A percentile compares a stretch with the other conserved stretches of the same genome.
phyloP scores from a whole-genome alignment of 2,329 filamentous ascomycete species.

The Colletotrichum acutatum region DNA sequence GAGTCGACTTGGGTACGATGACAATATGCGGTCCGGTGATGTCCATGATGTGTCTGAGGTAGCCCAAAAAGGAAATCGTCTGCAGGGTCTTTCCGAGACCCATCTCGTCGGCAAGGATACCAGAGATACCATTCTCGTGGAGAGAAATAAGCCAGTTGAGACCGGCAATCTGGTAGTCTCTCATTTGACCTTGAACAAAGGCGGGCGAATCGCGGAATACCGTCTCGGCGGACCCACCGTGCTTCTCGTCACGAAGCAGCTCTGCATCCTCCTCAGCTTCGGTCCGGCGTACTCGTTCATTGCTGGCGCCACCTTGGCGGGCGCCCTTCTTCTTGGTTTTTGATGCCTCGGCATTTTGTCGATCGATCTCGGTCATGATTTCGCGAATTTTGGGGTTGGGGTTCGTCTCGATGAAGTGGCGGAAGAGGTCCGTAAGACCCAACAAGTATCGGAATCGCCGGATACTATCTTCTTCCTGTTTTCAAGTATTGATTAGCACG shows the following conservation, averaged over 20 bases:
- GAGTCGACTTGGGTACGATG: constrained; percentile 93
- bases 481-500: neutral
- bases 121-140: constrained; percentile 98
- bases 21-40: constrained; percentile 93
- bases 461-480: constrained; percentile 93
- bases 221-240: constrained; percentile 84
- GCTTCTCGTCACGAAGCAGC: constrained; percentile 85
- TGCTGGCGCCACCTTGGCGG: constrained; percentile 86
- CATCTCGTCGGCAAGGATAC: constrained; percentile 98
- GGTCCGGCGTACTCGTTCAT: constrained; percentile 84
- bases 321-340: constrained; percentile 78
- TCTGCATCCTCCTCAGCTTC: constrained; percentile 99
- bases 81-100: constrained; percentile 97
- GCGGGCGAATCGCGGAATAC: constrained; percentile 93
- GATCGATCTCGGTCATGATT: constrained; percentile 93
- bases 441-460: constrained; percentile 94
- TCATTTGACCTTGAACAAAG: constrained; percentile 91
- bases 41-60: constrained; percentile 88
- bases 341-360: constrained; percentile 82
- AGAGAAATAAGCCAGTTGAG: constrained; percentile 98
- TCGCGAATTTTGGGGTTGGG: constrained; percentile 94
- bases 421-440: constrained; percentile 94
- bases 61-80: constrained; percentile 96
- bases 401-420: constrained; percentile 98
- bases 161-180: constrained; percentile 95